These are phyloP conservation scores for Podospora sp. DNA, from an alignment of 495 filamentous ascomycete species.

Conservation along the genomic window DNA sequence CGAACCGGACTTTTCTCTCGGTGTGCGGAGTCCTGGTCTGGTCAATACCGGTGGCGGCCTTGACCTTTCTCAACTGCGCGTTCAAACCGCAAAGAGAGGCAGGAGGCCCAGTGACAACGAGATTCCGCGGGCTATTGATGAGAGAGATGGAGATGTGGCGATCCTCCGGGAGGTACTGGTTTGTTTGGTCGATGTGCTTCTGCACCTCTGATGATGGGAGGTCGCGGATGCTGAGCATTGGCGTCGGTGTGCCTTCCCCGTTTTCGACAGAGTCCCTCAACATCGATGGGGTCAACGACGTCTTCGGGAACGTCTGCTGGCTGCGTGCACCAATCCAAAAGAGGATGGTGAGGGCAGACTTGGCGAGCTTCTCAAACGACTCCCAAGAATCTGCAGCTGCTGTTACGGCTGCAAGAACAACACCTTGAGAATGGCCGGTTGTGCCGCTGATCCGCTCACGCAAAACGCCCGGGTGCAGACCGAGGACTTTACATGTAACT, in stretches of 20 bases:
- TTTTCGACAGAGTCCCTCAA: slow-evolving; percentile 94
- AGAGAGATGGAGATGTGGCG: slow-evolving; percentile 94
- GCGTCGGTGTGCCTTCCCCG: slow-evolving; percentile 90
- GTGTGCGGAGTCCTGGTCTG: slow-evolving; percentile 95
- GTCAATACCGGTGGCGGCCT: slow-evolving; percentile 93
- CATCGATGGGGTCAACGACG: slow-evolving; percentile 86
- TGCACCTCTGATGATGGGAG: slow-evolving; percentile 82
- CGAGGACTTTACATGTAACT: slow-evolving; percentile 87
- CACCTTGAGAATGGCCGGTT: slow-evolving; percentile 95
- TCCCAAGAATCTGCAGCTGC: slow-evolving; percentile 88
- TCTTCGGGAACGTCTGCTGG: slow-evolving; percentile 94
- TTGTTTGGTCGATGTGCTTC: slow-evolving; percentile 92
- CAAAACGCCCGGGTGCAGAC: slow-evolving; percentile 81
- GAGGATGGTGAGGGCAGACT: slow-evolving; percentile 82
- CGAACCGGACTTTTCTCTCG: slow-evolving; percentile 92
- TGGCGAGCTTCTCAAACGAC: slow-evolving; percentile 75
- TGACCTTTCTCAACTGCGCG: slow-evolving; percentile 89
- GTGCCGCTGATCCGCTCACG: slow-evolving; percentile 80
- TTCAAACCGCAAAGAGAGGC: slow-evolving; percentile 96
- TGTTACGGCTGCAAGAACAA: slow-evolving; percentile 91
- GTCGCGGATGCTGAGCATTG: slow-evolving; percentile 97
- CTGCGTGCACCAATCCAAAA: slow-evolving; percentile 99
- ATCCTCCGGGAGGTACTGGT: slow-evolving; percentile 89
- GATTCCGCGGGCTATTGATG: slow-evolving; percentile 93
- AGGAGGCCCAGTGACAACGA: slow-evolving; percentile 95